Percentiles rank a stretch among this genome's conserved stretches.
Conservation (phyloP, 305 asterid genomes). For the Fraxinus dipetala region DNA sequence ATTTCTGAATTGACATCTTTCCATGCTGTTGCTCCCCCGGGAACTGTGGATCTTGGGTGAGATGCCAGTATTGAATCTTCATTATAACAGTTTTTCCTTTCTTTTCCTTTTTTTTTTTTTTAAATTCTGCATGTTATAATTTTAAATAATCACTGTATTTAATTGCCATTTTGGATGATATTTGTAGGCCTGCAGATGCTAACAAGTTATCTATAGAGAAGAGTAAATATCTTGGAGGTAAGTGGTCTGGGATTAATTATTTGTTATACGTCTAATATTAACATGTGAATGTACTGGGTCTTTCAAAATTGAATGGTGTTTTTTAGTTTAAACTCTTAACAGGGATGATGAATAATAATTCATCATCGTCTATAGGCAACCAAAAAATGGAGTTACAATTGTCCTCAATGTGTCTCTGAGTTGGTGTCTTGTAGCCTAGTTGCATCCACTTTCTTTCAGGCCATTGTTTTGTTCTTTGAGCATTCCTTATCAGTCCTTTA, state of each 20-base stretch:
- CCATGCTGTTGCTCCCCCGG: slow-evolving; percentile 97
- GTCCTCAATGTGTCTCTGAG: not conserved
- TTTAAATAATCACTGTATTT: not conserved
- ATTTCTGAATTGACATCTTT: slow-evolving; percentile 73
- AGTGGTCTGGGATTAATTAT: slow-evolving; percentile 21
- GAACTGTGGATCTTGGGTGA: slow-evolving; percentile 67
- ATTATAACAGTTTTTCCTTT: not conserved
- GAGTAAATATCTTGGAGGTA: slow-evolving; percentile 98
- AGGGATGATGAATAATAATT: not conserved
- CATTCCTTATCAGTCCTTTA: not conserved
- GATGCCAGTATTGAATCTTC: slow-evolving; percentile 12
- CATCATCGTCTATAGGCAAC: not conserved
- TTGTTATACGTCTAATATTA: not conserved
- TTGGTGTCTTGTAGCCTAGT: not conserved
- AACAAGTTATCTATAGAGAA: slow-evolving; percentile 92
- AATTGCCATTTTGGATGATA: slow-evolving; percentile 6
- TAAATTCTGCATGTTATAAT: not conserved
- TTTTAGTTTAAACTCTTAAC: not conserved
- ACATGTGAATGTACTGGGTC: not conserved
- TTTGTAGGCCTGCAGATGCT: slow-evolving; percentile 78
- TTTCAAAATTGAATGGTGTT: not conserved
- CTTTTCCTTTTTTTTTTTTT: not conserved
- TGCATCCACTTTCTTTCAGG: not conserved
- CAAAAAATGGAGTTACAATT: not conserved
- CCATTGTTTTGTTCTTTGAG: not conserved